Percentiles rank a stretch among this genome's conserved stretches.
Evolutionary conservation across 352 stramenopile species (phyloP).

Genomic region (Thalassiosira hispida): DNA sequence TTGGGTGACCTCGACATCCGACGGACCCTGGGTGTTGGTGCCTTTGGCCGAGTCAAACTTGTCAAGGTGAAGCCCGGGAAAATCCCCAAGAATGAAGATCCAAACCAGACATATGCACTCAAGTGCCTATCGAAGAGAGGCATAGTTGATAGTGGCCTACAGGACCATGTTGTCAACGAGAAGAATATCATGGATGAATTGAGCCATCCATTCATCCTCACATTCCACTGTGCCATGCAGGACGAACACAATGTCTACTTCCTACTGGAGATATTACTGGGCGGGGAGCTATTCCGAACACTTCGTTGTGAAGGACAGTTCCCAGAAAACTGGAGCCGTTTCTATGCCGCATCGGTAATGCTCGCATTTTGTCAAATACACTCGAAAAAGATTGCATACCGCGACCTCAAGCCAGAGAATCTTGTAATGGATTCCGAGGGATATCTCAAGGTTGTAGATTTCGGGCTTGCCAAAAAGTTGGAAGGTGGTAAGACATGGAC

Average conservation of each 20-base stretch:
- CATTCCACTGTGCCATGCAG: conserved; percentile 91
- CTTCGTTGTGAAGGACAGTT: conserved; percentile 86
- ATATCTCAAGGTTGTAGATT: conserved; percentile 90
- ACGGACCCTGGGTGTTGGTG: conserved; percentile 89
- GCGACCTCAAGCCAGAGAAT: conserved; percentile 94
- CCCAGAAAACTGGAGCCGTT: conserved; percentile 66
- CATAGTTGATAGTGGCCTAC: conserved; percentile 92
- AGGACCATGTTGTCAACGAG: conserved; percentile 93
- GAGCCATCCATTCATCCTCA: conserved; percentile 91
- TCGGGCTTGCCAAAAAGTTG: conserved; percentile 89
- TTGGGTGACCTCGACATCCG: conserved; percentile 92
- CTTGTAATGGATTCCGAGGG: conserved; percentile 90
- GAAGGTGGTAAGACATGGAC: conserved; percentile 89
- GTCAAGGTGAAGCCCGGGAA: conserved; percentile 78
- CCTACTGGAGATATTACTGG: conserved; percentile 92
- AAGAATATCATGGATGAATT: conserved; percentile 90
- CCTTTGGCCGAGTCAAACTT: conserved; percentile 92
- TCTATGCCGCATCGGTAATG: conserved; percentile 80
- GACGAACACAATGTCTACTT: conserved; percentile 93
- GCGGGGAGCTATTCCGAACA: conserved; percentile 92
- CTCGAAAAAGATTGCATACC: conserved; percentile 90
- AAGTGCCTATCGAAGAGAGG: conserved; percentile 93
- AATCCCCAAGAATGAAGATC: conserved; percentile 28
- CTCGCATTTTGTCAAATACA: conserved; percentile 83
- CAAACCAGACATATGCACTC: conserved; percentile 85